phyloP scores from a whole-genome alignment of 2,329 filamentous ascomycete genomes.

The Monilinia laxa region DNA sequence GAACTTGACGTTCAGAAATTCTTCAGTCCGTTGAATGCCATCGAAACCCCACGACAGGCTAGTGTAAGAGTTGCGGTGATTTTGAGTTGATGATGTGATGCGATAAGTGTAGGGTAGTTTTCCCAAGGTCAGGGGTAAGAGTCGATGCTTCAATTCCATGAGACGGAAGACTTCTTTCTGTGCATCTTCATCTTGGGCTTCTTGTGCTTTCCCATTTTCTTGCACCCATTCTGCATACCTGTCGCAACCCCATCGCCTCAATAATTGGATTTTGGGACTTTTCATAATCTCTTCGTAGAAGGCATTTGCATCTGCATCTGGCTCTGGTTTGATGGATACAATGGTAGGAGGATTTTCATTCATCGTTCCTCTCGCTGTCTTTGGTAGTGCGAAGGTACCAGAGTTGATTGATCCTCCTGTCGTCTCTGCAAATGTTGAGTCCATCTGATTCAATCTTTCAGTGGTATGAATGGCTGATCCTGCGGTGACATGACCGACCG shows the following conservation, averaged over 20 bases:
- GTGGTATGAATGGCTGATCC: background rate
- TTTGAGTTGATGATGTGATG: background rate
- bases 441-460: background rate
- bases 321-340: background rate
- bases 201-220: background rate
- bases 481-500: background rate
- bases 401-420: background rate
- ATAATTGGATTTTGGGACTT: background rate
- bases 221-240: background rate
- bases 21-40: background rate
- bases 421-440: background rate
- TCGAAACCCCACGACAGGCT: background rate
- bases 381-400: background rate
- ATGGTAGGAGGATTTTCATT: background rate
- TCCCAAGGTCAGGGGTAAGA: background rate
- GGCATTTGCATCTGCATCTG: no score
- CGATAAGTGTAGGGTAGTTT: background rate
- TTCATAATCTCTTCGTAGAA: background rate
- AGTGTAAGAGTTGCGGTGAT: background rate
- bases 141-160: background rate
- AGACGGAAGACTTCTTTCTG: conserved; percentile 1
- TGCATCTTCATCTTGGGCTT: background rate
- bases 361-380: background rate
- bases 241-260: conserved; percentile 1
- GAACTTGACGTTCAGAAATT: background rate